Percentiles rank a stretch among this genome's conserved stretches.
Evolutionary conservation across 2,329 filamentous ascomycete species (phyloP).

Genomic region (Cladosporium sp.): DNA sequence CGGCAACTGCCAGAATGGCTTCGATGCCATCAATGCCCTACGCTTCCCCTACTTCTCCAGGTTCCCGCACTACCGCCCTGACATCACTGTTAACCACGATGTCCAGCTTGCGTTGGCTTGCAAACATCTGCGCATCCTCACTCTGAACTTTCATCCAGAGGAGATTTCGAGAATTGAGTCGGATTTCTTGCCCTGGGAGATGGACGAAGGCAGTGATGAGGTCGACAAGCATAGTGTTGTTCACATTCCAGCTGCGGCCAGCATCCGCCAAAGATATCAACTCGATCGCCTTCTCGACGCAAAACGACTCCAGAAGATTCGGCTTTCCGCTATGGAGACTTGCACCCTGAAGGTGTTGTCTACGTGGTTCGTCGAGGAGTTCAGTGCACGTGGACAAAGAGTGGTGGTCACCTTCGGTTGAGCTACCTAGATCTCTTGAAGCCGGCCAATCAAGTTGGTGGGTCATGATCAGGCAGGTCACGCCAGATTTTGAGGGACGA

Average conservation of each 20-base stretch:
- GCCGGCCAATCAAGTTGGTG: too few species aligned
- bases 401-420: neutral
- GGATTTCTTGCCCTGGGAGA: too few species aligned
- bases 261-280: neutral
- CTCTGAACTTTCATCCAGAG: slow-evolving; percentile 3
- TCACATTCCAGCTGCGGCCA: neutral
- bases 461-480: too few species aligned
- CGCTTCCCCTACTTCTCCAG: slow-evolving; percentile 17
- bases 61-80: slow-evolving; percentile 4
- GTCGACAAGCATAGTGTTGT: neutral
- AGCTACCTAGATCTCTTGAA: neutral
- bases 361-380: neutral
- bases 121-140: slow-evolving; percentile 12
- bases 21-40: slow-evolving; percentile 16
- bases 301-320: neutral
- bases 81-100: slow-evolving; percentile 14
- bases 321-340: neutral
- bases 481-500: too few species aligned
- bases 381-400: neutral
- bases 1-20: slow-evolving; percentile 13
- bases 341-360: neutral
- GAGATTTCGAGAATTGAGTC: neutral
- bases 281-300: neutral
- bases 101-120: slow-evolving; percentile 17
- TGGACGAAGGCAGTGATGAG: neutral